Evolutionary conservation across 192 early-diverging fungal genomes (phyloP).

Genomic region (Coemansia sp.): DNA sequence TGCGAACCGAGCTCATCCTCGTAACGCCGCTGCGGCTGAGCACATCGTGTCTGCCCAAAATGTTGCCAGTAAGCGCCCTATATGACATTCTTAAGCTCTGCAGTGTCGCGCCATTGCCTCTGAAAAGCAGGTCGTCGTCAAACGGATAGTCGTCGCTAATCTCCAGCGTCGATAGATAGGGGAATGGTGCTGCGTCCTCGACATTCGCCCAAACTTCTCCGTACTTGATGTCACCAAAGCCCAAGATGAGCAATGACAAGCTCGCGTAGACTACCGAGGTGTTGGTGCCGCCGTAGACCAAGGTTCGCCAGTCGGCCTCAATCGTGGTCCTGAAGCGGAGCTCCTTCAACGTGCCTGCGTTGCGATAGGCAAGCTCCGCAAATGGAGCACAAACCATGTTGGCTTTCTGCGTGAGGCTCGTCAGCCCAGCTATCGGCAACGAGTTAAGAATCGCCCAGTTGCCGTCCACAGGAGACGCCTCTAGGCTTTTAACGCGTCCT

Average conservation of each 20-base stretch:
- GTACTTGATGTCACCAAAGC: neutral
- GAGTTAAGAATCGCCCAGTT: too few relatives aligned
- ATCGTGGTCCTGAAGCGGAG: neutral
- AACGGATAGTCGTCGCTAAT: neutral
- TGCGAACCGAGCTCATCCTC: neutral
- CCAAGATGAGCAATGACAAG: neutral
- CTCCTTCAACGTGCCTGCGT: neutral
- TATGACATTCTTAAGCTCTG: neutral
- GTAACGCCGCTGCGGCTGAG: neutral
- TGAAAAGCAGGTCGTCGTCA: neutral
- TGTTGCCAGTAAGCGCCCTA: neutral
- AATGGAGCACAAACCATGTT: neutral
- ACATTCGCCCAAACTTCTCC: too few relatives aligned
- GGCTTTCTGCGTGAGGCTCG: neutral
- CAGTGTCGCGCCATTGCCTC: neutral
- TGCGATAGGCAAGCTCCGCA: neutral
- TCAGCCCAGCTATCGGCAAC: neutral
- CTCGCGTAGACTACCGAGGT: neutral
- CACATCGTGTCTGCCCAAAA: neutral
- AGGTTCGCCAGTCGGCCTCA: neutral
- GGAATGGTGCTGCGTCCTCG: neutral
- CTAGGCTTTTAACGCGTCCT: neutral
- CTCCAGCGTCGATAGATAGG: neutral
- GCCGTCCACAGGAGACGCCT: neutral
- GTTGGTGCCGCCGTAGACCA: neutral